phyloP scores from a whole-genome alignment of 2,329 filamentous ascomycete species.

The Colletotrichum eleusines region DNA sequence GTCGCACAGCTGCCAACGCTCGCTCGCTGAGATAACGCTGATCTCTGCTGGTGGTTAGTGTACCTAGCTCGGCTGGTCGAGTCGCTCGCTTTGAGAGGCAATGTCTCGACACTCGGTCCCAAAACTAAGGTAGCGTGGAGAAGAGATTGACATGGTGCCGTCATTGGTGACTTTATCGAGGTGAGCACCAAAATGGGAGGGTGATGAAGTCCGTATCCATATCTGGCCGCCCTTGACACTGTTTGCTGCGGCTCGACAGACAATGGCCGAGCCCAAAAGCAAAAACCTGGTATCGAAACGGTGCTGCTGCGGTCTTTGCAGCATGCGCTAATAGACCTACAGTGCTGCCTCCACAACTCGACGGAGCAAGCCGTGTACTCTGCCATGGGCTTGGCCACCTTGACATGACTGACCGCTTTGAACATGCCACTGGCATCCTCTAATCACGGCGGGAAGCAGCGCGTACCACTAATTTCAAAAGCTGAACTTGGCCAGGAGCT shows the following conservation, averaged over 20 bases:
- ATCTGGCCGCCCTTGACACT: neutral
- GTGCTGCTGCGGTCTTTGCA: conserved; percentile 11
- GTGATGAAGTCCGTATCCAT: neutral
- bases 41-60: neutral
- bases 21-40: conserved; percentile 16
- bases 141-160: neutral
- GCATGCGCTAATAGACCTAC: neutral
- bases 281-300: neutral
- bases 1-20: conserved; percentile 21
- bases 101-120: conserved; percentile 14
- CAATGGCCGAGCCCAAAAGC: neutral
- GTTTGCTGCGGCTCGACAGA: neutral
- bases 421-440: neutral
- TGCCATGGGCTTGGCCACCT: neutral
- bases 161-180: neutral
- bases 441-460: conserved; percentile 12
- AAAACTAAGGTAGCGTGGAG: neutral
- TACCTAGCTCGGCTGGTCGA: neutral
- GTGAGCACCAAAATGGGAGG: neutral
- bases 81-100: conserved; percentile 13
- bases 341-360: too few relatives aligned
- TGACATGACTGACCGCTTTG: neutral
- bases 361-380: neutral
- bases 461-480: conserved; percentile 16
- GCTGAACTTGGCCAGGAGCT: neutral